A percentile compares a stretch with the other conserved stretches of the same genome.
Evolutionary conservation across 164 flowering plant genomes (phyloP).

Genomic region (Vitis rotundifolia): DNA sequence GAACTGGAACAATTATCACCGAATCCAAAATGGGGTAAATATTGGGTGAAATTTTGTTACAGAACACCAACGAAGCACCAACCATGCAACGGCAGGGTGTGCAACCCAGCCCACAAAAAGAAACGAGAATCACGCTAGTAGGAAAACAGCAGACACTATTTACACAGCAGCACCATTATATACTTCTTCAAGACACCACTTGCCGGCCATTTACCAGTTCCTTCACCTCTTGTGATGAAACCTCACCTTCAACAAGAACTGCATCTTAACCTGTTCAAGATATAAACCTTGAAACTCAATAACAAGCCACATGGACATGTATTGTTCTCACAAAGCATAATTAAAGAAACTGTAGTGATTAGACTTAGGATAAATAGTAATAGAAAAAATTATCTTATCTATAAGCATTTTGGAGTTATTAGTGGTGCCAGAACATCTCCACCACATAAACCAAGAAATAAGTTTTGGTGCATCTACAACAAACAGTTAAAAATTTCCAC

Average conservation of each 20-base stretch:
- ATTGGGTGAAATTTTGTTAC: background rate
- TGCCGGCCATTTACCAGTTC: background rate
- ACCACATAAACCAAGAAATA: too few species aligned
- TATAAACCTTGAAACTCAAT: constrained; percentile 6
- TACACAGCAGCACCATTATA: background rate
- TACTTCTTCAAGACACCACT: background rate
- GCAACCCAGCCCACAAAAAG: background rate
- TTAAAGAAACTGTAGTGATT: background rate
- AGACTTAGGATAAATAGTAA: background rate
- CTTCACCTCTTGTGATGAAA: constrained; percentile 77
- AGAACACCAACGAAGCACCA: background rate
- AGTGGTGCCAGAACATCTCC: background rate
- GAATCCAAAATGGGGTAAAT: background rate
- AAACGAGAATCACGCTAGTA: background rate
- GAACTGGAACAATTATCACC: background rate
- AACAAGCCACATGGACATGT: background rate
- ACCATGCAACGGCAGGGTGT: background rate
- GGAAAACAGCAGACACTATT: too few species aligned
- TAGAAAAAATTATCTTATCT: too few species aligned
- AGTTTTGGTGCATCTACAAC: too few species aligned
- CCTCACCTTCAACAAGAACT: constrained; percentile 90
- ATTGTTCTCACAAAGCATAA: background rate
- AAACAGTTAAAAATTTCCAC: too few species aligned
- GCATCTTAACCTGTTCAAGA: constrained; percentile 88
- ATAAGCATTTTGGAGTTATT: background rate